Conservation (phyloP, 1,139 yeast species). For the Saccharomyces pastorianus region DNA sequence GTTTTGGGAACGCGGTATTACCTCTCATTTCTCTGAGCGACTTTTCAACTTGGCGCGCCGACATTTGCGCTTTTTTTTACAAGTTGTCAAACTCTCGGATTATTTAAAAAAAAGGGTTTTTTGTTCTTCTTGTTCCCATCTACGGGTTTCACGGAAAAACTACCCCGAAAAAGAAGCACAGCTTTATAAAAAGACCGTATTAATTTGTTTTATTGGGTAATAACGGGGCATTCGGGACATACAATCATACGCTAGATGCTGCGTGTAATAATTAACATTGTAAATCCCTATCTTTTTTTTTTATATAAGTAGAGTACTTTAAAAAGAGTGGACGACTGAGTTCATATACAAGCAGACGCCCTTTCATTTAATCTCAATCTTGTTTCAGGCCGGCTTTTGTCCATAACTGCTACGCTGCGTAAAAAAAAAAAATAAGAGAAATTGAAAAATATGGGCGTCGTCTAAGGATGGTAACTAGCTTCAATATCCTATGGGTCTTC, state of each 20-base stretch:
- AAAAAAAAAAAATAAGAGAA: background rate
- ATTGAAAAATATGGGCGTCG: background rate
- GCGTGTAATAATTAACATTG: background rate
- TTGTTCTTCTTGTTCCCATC: background rate
- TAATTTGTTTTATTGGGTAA: conserved; percentile 30
- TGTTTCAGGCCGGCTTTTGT: background rate
- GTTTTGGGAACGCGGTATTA: background rate
- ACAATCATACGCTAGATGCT: background rate
- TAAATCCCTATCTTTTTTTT: background rate
- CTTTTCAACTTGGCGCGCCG: background rate
- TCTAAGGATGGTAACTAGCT: background rate
- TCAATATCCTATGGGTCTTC: background rate
- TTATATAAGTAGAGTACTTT: background rate
- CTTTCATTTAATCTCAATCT: background rate
- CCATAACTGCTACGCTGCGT: background rate
- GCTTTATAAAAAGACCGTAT: background rate
- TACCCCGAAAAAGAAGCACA: background rate
- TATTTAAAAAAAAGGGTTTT: background rate
- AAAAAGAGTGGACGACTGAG: background rate
- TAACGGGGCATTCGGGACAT: background rate
- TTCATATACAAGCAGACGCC: background rate
- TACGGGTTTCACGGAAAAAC: background rate
- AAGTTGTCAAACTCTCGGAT: background rate
- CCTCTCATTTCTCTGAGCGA: background rate
- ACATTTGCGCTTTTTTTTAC: background rate